Percentiles rank a stretch among this genome's conserved stretches.
Conservation (phyloP, 2,329 filamentous ascomycete genomes). For the Diaporthe sp. region DNA sequence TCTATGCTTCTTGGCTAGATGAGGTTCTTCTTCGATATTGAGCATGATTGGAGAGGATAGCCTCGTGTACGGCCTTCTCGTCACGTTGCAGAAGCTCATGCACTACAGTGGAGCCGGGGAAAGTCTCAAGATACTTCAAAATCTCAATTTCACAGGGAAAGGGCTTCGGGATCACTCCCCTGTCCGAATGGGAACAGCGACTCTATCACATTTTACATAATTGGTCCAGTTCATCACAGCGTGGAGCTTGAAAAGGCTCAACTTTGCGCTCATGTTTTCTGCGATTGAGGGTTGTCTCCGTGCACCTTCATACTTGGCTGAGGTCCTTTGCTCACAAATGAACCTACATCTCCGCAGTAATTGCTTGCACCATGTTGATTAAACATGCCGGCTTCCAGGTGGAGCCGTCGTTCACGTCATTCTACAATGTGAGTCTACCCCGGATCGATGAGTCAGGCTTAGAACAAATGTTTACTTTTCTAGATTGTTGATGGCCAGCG, state of each 20-base stretch:
- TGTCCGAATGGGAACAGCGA: neutral
- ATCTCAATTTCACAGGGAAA: neutral
- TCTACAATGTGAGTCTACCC: neutral
- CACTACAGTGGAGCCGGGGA: neutral
- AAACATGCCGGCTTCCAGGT: neutral
- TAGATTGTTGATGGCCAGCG: constrained; percentile 3
- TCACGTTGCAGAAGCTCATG: neutral
- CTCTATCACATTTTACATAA: neutral
- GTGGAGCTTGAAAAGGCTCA: neutral
- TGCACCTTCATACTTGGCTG: neutral
- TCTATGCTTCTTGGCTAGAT: neutral
- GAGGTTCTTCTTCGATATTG: neutral
- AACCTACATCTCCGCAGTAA: too few relatives aligned
- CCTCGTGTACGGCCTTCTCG: neutral
- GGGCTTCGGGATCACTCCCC: neutral
- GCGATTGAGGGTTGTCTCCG: neutral
- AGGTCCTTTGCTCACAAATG: neutral
- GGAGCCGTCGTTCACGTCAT: neutral
- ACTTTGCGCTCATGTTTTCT: neutral
- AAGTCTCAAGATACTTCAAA: neutral
- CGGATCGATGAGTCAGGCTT: neutral
- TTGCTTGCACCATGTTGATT: neutral
- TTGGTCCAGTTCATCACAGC: neutral
- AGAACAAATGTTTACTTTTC: neutral
- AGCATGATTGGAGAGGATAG: neutral